Evolutionary conservation across 2,329 filamentous ascomycete species (phyloP).

Genomic region (Fusarium nodosum): DNA sequence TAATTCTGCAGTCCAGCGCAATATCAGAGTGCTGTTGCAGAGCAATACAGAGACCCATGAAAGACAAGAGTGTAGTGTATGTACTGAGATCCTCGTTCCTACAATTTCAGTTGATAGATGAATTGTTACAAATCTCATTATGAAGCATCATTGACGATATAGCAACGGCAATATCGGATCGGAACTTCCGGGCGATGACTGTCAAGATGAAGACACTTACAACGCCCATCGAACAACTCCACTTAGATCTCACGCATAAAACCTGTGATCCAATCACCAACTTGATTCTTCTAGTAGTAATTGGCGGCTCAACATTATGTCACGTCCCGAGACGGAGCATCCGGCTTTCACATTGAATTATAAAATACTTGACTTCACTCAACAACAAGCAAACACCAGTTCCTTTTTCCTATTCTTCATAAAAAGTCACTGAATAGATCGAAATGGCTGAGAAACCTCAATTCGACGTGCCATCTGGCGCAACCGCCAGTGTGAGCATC

Average conservation of each 20-base stretch:
- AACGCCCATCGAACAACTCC: neutral
- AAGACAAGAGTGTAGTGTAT: neutral
- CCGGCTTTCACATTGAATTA: neutral
- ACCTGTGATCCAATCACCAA: neutral
- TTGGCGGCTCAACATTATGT: neutral
- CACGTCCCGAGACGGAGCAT: neutral
- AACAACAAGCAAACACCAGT: neutral
- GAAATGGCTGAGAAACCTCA: constrained; percentile 8
- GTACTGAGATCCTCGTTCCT: accelerated
- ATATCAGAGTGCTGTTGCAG: neutral
- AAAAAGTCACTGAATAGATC: no score
- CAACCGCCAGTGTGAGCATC: constrained; percentile 22
- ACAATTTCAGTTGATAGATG: neutral
- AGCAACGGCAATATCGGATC: neutral
- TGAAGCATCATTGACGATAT: neutral
- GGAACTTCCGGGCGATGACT: neutral
- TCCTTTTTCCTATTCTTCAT: neutral
- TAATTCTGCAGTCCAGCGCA: neutral
- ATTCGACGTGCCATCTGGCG: constrained; percentile 17
- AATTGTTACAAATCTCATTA: neutral
- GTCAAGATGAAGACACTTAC: neutral
- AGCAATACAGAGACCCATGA: no score
- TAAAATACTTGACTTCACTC: neutral
- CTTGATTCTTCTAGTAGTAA: neutral
- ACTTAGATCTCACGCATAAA: neutral